Evolutionary conservation across 2,329 filamentous ascomycete species (phyloP).

Genomic region (Domatiomyces globalis): DNA sequence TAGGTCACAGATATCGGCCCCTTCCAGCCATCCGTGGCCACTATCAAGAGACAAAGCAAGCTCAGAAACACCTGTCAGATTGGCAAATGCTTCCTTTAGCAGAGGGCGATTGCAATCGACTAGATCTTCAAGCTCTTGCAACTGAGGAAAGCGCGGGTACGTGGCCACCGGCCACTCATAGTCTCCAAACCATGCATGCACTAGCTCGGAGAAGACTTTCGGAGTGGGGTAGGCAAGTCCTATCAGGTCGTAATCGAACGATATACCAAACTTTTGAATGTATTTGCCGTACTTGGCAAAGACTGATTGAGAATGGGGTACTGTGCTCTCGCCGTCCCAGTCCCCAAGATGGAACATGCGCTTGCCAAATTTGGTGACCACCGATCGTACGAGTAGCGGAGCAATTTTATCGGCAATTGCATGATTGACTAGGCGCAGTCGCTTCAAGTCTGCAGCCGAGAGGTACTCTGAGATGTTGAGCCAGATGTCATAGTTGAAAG

Average conservation of each 20-base stretch:
- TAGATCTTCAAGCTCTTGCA: conserved; percentile 47
- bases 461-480: conserved; percentile 42
- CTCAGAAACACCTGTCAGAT: conserved; percentile 42
- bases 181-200: conserved; percentile 48
- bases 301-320: conserved; percentile 37
- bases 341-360: conserved; percentile 48
- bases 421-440: conserved; percentile 46
- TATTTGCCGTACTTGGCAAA: conserved; percentile 49
- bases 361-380: conserved; percentile 38
- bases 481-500: conserved; percentile 46
- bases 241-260: conserved; percentile 46
- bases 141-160: conserved; percentile 45
- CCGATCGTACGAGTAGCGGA: conserved; percentile 22
- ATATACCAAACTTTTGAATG: conserved; percentile 51
- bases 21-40: conserved; percentile 52
- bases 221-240: conserved; percentile 36
- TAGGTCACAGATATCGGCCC: conserved; percentile 42
- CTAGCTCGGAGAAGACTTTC: conserved; percentile 42
- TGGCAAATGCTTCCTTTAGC: conserved; percentile 38
- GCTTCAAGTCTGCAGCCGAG: conserved; percentile 44
- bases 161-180: conserved; percentile 50
- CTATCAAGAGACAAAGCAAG: conserved; percentile 55
- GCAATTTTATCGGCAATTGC: conserved; percentile 48
- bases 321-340: conserved; percentile 20
- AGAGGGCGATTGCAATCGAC: conserved; percentile 34